A percentile compares a stretch with the other conserved stretches of the same genome.
phyloP scores from a whole-genome alignment of 2,329 filamentous ascomycete species.

The Anthostomella pinea region DNA sequence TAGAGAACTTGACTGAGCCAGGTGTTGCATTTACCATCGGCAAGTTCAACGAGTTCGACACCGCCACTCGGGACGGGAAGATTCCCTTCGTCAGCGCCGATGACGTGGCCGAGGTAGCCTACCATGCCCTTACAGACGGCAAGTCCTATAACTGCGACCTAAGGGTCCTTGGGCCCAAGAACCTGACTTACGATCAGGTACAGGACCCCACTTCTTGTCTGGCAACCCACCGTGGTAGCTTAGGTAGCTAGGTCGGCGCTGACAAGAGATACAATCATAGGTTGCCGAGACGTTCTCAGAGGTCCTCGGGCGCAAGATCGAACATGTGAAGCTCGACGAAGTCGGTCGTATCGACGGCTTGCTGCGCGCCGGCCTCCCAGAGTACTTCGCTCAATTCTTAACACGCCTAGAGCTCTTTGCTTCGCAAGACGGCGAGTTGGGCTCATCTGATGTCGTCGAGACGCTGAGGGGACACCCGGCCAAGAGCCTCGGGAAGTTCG shows the following conservation, averaged over 20 bases:
- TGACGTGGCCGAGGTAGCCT: slow-evolving; percentile 18
- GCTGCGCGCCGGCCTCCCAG: slow-evolving; percentile 13
- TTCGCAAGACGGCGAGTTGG: slow-evolving; percentile 15
- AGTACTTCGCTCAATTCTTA: slow-evolving; percentile 17
- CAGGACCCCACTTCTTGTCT: slow-evolving; percentile 3
- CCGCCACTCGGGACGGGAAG: slow-evolving; percentile 17
- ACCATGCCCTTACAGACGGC: slow-evolving; percentile 19
- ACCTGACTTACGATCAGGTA: slow-evolving; percentile 20
- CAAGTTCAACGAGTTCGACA: slow-evolving; percentile 18
- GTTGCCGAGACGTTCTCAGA: slow-evolving; percentile 20
- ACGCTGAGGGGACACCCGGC: slow-evolving; percentile 18
- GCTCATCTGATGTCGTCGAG: slow-evolving; percentile 13
- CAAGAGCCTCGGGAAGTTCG: slow-evolving; percentile 17
- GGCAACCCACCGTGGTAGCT: too few relatives aligned
- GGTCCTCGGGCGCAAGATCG: slow-evolving; percentile 20
- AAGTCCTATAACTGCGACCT: slow-evolving; percentile 19
- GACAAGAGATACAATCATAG: slow-evolving; percentile 8
- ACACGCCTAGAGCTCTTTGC: slow-evolving; percentile 16
- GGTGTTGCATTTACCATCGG: slow-evolving; percentile 15
- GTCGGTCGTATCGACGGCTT: slow-evolving; percentile 11
- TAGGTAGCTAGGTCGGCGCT: too few relatives aligned
- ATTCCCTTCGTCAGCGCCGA: slow-evolving; percentile 21
- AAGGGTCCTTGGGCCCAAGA: slow-evolving; percentile 17
- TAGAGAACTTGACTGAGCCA: slow-evolving; percentile 19
- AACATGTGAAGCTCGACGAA: slow-evolving; percentile 22